phyloP scores from a whole-genome alignment of 306 rosid genomes.

The Vigna mungo region DNA sequence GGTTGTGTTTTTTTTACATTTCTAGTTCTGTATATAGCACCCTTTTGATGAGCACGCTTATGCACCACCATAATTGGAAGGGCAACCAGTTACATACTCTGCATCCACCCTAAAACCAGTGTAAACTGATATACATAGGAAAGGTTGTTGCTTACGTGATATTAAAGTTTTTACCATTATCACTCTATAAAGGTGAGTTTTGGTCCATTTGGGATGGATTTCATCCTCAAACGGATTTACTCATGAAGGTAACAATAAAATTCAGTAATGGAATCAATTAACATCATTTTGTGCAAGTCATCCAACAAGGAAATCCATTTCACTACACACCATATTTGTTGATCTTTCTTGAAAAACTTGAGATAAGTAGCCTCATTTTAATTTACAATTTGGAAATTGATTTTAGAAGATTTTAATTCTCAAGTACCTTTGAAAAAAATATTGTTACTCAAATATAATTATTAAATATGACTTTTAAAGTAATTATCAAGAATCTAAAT shows the following conservation, averaged over 20 bases:
- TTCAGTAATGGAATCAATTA: not conserved
- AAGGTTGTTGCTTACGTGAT: not conserved
- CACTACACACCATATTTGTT: too few species aligned
- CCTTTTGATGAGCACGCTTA: not conserved
- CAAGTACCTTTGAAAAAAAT: too few species aligned
- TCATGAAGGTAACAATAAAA: not conserved
- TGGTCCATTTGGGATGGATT: too few species aligned
- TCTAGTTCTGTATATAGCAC: not conserved
- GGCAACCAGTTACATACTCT: not conserved
- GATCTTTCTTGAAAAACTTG: too few species aligned
- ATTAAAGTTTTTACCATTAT: not conserved
- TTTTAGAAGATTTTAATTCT: too few species aligned
- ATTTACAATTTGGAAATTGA: too few species aligned
- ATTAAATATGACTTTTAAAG: too few species aligned
- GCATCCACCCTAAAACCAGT: not conserved
- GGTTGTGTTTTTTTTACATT: not conserved
- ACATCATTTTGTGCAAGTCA: too few species aligned
- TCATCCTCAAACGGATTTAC: not conserved
- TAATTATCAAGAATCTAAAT: too few species aligned
- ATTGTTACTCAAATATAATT: too few species aligned
- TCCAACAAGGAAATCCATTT: too few species aligned
- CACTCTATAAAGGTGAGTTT: not conserved
- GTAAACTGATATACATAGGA: not conserved
- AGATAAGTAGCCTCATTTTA: too few species aligned
- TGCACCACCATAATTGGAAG: not conserved